Percentiles rank a stretch among this genome's conserved stretches.
Evolutionary conservation across 2,329 filamentous ascomycete genomes (phyloP).

Genomic region (Ophiobolus disseminans): DNA sequence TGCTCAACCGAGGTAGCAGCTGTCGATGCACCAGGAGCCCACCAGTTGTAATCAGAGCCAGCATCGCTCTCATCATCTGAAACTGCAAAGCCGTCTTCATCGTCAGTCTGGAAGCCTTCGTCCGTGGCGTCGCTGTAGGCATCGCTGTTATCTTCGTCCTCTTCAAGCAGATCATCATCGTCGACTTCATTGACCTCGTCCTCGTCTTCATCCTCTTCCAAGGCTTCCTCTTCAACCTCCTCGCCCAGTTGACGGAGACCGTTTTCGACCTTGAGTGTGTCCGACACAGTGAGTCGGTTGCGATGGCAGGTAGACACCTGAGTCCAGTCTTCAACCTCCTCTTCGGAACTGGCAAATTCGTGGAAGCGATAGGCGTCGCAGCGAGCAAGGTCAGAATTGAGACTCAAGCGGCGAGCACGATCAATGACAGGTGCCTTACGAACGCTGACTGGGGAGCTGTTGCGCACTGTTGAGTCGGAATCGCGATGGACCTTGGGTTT

Average conservation of each 20-base stretch:
- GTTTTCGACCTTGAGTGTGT: slow-evolving; percentile 89
- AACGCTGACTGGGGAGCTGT: slow-evolving; percentile 54
- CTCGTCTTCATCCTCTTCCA: slow-evolving; percentile 62
- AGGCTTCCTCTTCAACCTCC: slow-evolving; percentile 89
- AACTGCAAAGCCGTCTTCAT: slow-evolving; percentile 74
- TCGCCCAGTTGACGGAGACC: slow-evolving; percentile 83
- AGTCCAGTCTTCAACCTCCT: slow-evolving; percentile 91
- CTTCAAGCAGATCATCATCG: slow-evolving; percentile 54
- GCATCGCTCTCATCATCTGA: slow-evolving; percentile 72
- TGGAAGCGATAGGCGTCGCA: slow-evolving; percentile 73
- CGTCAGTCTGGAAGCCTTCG: slow-evolving; percentile 81
- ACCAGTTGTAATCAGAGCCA: slow-evolving; percentile 70
- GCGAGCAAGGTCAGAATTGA: slow-evolving; percentile 55
- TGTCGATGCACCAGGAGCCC: slow-evolving; percentile 61
- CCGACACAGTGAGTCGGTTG: slow-evolving; percentile 82
- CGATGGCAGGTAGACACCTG: slow-evolving; percentile 69
- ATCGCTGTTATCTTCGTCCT: slow-evolving; percentile 55
- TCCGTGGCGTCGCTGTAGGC: slow-evolving; percentile 54
- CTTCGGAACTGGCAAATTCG: slow-evolving; percentile 88
- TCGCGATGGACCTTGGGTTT: slow-evolving; percentile 53
- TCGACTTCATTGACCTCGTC: slow-evolving; percentile 53
- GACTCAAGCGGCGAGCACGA: slow-evolving; percentile 44
- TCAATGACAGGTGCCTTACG: slow-evolving; percentile 47
- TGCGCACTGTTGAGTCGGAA: slow-evolving; percentile 59
- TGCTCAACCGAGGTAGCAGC: slow-evolving; percentile 60